These are phyloP conservation scores for Alisma plantagoaquatica DNA, from an alignment of 106 monocot genomes.

Conservation along the genomic window DNA sequence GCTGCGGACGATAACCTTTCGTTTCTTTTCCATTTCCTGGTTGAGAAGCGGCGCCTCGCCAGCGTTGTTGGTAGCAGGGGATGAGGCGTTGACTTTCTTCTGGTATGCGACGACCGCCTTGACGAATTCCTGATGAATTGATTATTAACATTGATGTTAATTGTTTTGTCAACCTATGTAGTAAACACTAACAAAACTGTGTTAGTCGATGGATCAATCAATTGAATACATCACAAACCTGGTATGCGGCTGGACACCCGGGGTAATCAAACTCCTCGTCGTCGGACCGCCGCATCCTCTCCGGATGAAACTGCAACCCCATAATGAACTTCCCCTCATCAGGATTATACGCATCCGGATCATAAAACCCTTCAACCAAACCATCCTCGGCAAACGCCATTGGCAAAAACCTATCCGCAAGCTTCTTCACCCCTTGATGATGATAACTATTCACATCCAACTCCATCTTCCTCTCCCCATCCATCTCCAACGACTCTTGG, in stretches of 20 bases:
- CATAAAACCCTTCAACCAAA: slow-evolving; percentile 80
- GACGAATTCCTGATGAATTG: slow-evolving; percentile 62
- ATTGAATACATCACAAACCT: no score
- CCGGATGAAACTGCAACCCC: slow-evolving; percentile 95
- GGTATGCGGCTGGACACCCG: slow-evolving; percentile 75
- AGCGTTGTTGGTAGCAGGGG: no score
- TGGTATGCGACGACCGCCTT: slow-evolving; percentile 76
- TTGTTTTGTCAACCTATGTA: background rate
- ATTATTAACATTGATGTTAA: background rate
- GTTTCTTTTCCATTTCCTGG: slow-evolving; percentile 77
- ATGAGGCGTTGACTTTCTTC: slow-evolving; percentile 50
- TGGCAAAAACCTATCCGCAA: slow-evolving; percentile 65
- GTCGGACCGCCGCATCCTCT: slow-evolving; percentile 50
- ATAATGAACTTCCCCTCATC: slow-evolving; percentile 81
- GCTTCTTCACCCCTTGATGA: slow-evolving; percentile 82
- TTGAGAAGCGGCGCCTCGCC: no score
- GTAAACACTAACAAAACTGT: background rate
- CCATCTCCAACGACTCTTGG: slow-evolving; percentile 28
- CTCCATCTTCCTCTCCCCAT: slow-evolving; percentile 40
- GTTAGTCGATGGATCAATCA: no score
- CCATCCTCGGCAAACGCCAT: slow-evolving; percentile 72
- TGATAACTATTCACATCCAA: slow-evolving; percentile 93
- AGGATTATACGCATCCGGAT: slow-evolving; percentile 61
- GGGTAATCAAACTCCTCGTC: slow-evolving; percentile 84
- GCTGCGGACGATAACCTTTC: slow-evolving; percentile 46